Percentiles rank a stretch among this genome's conserved stretches.
These are phyloP conservation scores for Scalesia atractyloides DNA, from an alignment of 129 eudicot species.

Conservation along the genomic window DNA sequence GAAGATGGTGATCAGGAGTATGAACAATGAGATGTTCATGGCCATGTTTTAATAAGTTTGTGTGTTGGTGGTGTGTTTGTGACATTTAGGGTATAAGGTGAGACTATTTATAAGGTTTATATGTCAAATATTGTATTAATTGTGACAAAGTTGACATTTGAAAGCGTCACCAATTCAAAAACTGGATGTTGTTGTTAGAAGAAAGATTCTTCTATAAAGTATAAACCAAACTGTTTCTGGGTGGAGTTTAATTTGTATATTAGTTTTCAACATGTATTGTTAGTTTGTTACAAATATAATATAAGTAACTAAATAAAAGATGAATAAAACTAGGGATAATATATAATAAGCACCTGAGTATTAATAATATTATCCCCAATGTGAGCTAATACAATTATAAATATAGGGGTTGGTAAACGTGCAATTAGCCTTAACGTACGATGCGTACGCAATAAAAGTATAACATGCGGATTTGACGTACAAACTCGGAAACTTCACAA, in stretches of 20 bases:
- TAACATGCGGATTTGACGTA: no score
- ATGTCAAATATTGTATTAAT: neutral
- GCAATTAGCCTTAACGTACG: no score
- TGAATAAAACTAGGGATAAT: no score
- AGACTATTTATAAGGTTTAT: constrained; percentile 19
- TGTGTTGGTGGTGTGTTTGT: constrained; percentile 19
- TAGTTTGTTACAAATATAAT: neutral
- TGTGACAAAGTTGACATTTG: constrained; percentile 37
- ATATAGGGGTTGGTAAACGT: no score
- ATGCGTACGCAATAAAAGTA: no score
- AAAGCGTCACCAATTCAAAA: constrained; percentile 21
- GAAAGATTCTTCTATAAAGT: constrained; percentile 27
- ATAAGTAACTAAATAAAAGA: neutral
- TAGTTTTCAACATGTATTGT: neutral
- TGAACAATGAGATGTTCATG: constrained; percentile 15
- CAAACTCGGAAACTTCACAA: no score
- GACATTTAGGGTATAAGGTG: neutral
- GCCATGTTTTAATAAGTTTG: constrained; percentile 10
- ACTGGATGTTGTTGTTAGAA: constrained; percentile 31
- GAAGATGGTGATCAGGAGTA: constrained; percentile 19
- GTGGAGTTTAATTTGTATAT: neutral
- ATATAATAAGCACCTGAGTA: no score
- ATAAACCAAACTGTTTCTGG: constrained; percentile 21
- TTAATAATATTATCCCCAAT: no score
- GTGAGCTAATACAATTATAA: no score